Evolutionary conservation across 2,329 filamentous ascomycete species (phyloP), one percentile per base, ranked within the genome.

Genomic region (Aspergillus alliaceus): DNA sequence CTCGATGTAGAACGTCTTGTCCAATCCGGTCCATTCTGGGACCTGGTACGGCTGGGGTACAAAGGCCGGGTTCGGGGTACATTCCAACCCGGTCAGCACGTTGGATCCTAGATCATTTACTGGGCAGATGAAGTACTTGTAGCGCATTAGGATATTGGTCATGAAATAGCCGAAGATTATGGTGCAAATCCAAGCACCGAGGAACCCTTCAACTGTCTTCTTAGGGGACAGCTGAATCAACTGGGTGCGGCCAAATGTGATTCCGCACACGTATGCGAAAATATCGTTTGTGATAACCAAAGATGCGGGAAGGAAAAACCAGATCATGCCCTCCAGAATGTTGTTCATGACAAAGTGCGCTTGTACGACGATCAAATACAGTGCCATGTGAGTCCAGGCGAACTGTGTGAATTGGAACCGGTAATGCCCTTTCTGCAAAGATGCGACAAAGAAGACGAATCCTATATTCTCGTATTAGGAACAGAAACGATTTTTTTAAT

Each of bases 281-380:
- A 99, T 99, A 73, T 99, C 95, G 76, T 99, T 99, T 62, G 91
- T 97, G 72, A 99, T 96, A 74, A 99, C 95, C 67, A 99, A 85
- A 53, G 91, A 89, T 7, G 91, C 93, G 7, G 95, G 95, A 44
- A 99, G 79, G 84, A 98, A 97, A 82, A 99, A 98, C 95, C 95
- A 99, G 74, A 99, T 96, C 90, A 99, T 92, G 79, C 95, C 95
- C 79, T 99, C 95, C 68, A 99, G 96, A 64, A 99, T 90, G 77
- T 99, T 99, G 84, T 99, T 99, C 91, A 99, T 98, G 79, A 98
- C 91, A 75, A 99, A 99, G 75, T 99, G 95, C 14, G 95, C 93
- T 77, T 99, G 93, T 6, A 96, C 93, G 37, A 98, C 93, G 69
- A 99, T 97, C 69, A 99, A 83, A 80, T 96, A 98, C 20, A 99